Base-by-base conservation (phyloP, 179 eudicot genomes). In the Beta macrorhiza region DNA sequence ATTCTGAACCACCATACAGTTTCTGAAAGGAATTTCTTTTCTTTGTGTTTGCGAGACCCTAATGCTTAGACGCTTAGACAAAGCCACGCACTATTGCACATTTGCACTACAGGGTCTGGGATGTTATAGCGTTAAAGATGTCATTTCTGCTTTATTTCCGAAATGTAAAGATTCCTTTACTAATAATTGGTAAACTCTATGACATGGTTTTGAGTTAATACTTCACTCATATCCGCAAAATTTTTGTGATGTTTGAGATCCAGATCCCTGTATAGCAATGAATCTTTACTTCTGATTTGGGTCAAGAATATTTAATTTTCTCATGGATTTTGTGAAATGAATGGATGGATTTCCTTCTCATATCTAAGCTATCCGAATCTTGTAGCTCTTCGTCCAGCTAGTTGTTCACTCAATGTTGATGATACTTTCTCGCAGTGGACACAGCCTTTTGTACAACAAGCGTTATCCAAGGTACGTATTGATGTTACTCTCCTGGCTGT, bases 341-440 rank as follows among this genome's bases (percentile, higher is more conserved):
- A 63, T 51, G 69, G 25, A 6, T 57, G 49, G 2, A 25, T 57
- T 69, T 45, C 47, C 29, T 16, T 68, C 69, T 71, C 70, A 44
- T 56, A 71, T 3, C 51, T 70, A 8, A 64, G 13, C 59, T 77
- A 71, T 76, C 78, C 53, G 59, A 74, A 68, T 87, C 62, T 82
- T 87, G 78, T 77, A 93, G 98, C 97, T 77, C 93, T 93, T 82
- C 97, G 98, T 75, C 98, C 98, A 81, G 42, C 86, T 75, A 86
- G 81, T 76, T 79, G 90, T 80, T 76, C 87, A 56, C 87, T 78
- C 88, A 90, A 78, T 63, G 86, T 88, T 42, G 98, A 91, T 85
- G 94, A 90, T 78, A 87, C 80, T 77, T 91, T 93, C 84, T 88
- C 91, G 20, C 92, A 78, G 76, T 93, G 98, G 98, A 91, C 82